These are phyloP conservation scores for Salix arbutifolia DNA, from an alignment of 345 rosid genomes.

Conservation along the genomic window DNA sequence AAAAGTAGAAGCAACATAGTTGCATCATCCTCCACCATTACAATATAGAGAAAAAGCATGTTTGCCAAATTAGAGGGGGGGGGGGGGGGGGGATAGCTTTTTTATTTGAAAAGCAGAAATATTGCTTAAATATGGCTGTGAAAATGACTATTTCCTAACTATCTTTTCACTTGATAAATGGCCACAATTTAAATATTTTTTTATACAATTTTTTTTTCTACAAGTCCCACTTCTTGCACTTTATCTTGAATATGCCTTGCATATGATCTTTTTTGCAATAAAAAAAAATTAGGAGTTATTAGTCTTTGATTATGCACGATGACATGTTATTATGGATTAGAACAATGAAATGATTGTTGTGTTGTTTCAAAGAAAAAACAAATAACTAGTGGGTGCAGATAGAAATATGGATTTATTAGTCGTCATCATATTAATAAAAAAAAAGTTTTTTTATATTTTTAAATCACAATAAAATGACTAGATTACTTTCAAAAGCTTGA, in stretches of 20 bases:
- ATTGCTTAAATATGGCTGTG: constrained; percentile 20
- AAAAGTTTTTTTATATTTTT: no score
- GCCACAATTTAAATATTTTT: not conserved
- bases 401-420: no score
- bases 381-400: no score
- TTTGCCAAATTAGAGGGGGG: not conserved
- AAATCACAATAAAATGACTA: no score
- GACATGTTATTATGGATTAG: no score
- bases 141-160: constrained; percentile 62
- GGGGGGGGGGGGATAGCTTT: constrained; percentile 7
- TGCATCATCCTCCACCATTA: not conserved
- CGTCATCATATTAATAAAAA: no score
- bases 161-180: constrained; percentile 19
- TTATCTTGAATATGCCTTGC: constrained; percentile 27
- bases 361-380: no score
- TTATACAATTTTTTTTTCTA: not conserved
- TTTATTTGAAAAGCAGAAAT: constrained; percentile 20
- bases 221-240: constrained; percentile 19
- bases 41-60: not conserved
- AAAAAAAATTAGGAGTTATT: not conserved
- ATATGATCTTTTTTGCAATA: constrained; percentile 25
- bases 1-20: not conserved
- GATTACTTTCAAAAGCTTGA: no score
- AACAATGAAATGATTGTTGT: no score
- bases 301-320: no score